These are phyloP conservation scores for Botrytis byssoidea DNA, from an alignment of 2,329 filamentous ascomycete species.

Conservation along the genomic window DNA sequence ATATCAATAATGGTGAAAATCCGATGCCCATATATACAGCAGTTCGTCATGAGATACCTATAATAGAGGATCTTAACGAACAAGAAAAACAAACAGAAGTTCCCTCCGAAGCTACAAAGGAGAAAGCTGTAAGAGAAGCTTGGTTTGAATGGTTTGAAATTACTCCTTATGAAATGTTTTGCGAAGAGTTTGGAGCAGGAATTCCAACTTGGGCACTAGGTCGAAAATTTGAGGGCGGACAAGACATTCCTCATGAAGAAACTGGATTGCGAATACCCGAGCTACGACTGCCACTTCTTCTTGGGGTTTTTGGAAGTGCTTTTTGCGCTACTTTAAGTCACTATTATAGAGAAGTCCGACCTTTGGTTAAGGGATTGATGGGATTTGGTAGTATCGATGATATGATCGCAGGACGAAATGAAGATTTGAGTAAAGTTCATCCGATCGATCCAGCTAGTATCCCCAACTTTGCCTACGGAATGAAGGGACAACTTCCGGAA, in stretches of 20 bases:
- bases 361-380: constrained; percentile 69
- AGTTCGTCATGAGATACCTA: constrained; percentile 90
- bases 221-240: constrained; percentile 73
- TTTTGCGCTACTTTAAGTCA: constrained; percentile 95
- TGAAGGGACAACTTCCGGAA: constrained; percentile 71
- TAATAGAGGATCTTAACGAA: constrained; percentile 48
- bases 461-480: constrained; percentile 83
- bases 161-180: constrained; percentile 92
- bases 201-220: constrained; percentile 95
- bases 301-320: constrained; percentile 95
- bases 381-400: constrained; percentile 78
- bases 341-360: constrained; percentile 93
- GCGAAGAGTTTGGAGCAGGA: constrained; percentile 85
- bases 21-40: constrained; percentile 95
- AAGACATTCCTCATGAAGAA: constrained; percentile 62
- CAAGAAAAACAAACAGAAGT: constrained; percentile 39
- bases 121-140: constrained; percentile 59
- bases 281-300: constrained; percentile 74
- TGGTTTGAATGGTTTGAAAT: constrained; percentile 99
- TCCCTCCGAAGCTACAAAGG: constrained; percentile 51
- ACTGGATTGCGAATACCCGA: constrained; percentile 75
- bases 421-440: constrained; percentile 87
- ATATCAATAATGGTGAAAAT: constrained; percentile 72
- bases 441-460: constrained; percentile 89
- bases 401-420: constrained; percentile 76